These are phyloP conservation scores for Populus euphratica DNA, from an alignment of 345 rosid genomes.

Conservation along the genomic window DNA sequence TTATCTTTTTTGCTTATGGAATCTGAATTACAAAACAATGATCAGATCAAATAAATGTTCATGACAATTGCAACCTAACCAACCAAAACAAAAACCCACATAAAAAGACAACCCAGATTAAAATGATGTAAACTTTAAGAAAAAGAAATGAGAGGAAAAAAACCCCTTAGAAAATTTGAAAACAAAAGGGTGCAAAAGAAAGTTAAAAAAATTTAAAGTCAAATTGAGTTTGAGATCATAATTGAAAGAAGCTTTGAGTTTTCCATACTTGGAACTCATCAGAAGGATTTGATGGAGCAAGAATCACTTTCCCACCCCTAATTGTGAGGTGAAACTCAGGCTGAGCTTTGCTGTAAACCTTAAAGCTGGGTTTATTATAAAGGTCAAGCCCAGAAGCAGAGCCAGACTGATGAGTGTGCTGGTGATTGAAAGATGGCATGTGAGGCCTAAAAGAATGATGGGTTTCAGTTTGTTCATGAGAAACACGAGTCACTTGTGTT, in stretches of 20 bases:
- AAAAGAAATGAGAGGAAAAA: neutral
- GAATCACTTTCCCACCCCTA: conserved; percentile 55
- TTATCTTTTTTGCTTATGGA: neutral
- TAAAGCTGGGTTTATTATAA: conserved; percentile 44
- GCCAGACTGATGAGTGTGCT: conserved; percentile 29
- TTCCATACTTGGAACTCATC: conserved; percentile 55
- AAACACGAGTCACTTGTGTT: conserved; percentile 43
- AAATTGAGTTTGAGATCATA: neutral
- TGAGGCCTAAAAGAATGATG: conserved; percentile 38
- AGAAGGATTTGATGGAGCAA: conserved; percentile 52
- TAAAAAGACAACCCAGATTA: neutral
- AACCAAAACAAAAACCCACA: neutral
- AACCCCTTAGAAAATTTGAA: neutral
- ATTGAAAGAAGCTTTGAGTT: neutral
- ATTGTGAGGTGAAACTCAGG: conserved; percentile 54
- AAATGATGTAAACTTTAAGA: neutral
- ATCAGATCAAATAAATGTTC: conserved; percentile 1
- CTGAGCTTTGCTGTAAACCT: conserved; percentile 61
- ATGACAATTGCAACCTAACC: neutral
- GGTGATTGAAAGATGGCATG: conserved; percentile 34
- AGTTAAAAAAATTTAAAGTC: neutral
- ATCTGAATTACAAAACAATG: neutral
- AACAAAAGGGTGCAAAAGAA: neutral
- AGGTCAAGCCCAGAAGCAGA: conserved; percentile 32
- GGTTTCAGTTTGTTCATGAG: conserved; percentile 31